Conservation (phyloP, 2,329 filamentous ascomycete genomes). For the Nemania sp. region DNA sequence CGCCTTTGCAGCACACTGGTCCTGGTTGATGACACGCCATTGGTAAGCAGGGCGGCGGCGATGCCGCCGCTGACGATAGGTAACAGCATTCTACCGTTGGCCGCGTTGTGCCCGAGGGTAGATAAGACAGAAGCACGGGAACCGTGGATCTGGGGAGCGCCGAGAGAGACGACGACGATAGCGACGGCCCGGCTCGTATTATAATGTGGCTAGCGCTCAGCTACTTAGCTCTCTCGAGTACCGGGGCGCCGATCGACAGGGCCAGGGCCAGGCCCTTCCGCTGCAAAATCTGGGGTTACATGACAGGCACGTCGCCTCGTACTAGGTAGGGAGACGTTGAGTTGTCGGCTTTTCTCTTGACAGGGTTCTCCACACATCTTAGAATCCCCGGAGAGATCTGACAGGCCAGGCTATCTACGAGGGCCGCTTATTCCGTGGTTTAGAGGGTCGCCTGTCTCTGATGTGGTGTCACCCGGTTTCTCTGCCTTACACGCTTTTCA, state of each 20-base stretch:
- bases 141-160: background rate
- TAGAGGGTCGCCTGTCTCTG: conserved; percentile 15
- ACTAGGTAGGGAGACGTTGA: conserved; percentile 33
- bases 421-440: conserved; percentile 35
- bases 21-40: conserved; percentile 38
- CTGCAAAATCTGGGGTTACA: conserved; percentile 40
- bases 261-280: conserved; percentile 28
- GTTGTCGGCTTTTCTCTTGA: conserved; percentile 33
- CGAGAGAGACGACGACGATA: background rate
- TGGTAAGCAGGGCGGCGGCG: conserved; percentile 43
- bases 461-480: conserved; percentile 19
- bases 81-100: conserved; percentile 45
- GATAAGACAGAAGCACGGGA: conserved; percentile 17
- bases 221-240: conserved; percentile 27
- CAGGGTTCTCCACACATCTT: conserved; percentile 47
- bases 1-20: conserved; percentile 33
- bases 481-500: conserved; percentile 15
- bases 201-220: conserved; percentile 24
- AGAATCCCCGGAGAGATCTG: conserved; percentile 17
- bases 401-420: conserved; percentile 22
- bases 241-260: conserved; percentile 37
- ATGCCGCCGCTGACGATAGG: conserved; percentile 41
- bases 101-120: conserved; percentile 21
- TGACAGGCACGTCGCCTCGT: conserved; percentile 24
- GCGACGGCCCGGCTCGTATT: conserved; percentile 21